phyloP scores from a whole-genome alignment of 441 rosid species.

The Manihot esculenta region DNA sequence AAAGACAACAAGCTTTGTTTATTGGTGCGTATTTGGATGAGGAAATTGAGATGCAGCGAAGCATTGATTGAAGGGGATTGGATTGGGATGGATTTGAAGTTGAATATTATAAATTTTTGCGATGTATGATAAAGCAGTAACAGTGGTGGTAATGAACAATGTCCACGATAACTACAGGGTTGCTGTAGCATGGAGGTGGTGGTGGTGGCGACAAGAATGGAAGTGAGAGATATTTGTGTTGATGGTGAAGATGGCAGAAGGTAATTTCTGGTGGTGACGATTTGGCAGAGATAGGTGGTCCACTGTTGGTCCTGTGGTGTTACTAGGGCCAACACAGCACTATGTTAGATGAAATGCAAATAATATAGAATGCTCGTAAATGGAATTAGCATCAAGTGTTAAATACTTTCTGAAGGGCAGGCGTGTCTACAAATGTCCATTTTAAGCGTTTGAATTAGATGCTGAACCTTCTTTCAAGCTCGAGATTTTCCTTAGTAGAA shows the following conservation, averaged over 20 bases:
- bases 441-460: too few species aligned
- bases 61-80: neutral
- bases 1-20: neutral
- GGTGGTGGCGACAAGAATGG: too few species aligned
- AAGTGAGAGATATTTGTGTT: neutral
- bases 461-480: too few species aligned
- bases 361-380: too few species aligned
- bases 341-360: too few species aligned
- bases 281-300: neutral
- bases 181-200: neutral
- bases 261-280: too few species aligned
- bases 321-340: neutral
- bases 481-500: too few species aligned
- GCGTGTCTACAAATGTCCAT: too few species aligned
- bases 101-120: neutral
- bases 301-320: neutral
- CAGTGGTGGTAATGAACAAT: neutral
- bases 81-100: neutral
- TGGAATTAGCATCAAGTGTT: too few species aligned
- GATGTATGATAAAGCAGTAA: neutral
- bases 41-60: neutral
- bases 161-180: neutral
- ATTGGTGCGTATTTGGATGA: neutral
- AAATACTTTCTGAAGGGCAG: too few species aligned
- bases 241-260: neutral